Evolutionary conservation across 1,284 basidiomycete species (phyloP).

Genomic region (Ceratobasidium sp.): DNA sequence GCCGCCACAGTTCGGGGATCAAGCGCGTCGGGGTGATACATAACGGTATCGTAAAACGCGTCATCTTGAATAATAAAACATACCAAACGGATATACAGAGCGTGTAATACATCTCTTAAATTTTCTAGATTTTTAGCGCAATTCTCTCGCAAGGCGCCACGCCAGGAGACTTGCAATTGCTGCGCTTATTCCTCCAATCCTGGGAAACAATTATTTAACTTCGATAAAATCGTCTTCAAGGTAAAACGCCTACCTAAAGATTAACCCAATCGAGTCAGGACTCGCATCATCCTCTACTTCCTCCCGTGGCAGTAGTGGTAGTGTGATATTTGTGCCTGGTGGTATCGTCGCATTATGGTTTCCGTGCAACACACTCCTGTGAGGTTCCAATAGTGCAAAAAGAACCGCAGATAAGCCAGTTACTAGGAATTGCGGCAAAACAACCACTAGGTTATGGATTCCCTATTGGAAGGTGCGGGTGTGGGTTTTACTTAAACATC

Average conservation of each 20-base stretch:
- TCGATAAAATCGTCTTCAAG: slow-evolving; percentile 19
- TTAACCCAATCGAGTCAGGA: slow-evolving; percentile 80
- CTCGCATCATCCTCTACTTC: slow-evolving; percentile 51
- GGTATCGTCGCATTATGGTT: slow-evolving; percentile 50
- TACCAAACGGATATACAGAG: slow-evolving; percentile 1
- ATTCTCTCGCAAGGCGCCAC: slow-evolving; percentile 69
- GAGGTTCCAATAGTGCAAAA: slow-evolving; percentile 73
- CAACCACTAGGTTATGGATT: slow-evolving; percentile 92
- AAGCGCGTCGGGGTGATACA: not conserved
- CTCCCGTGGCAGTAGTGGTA: slow-evolving; percentile 41
- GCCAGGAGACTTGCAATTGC: slow-evolving; percentile 77
- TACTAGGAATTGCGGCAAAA: slow-evolving; percentile 72
- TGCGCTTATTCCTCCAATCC: slow-evolving; percentile 81
- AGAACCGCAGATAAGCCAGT: slow-evolving; percentile 63
- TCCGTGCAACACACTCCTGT: slow-evolving; percentile 63
- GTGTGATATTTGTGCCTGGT: slow-evolving; percentile 42
- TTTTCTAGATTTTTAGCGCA: slow-evolving; percentile 30
- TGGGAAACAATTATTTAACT: slow-evolving; percentile 19
- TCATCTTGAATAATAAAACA: too few relatives aligned
- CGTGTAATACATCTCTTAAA: not conserved
- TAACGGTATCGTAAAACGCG: too few relatives aligned
- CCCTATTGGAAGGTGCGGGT: too few relatives aligned
- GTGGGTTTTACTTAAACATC: too few relatives aligned
- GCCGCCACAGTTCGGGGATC: slow-evolving; percentile 11
- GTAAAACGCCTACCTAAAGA: slow-evolving; percentile 72